These are phyloP conservation scores for Debaryomyces psychrophilus DNA, from an alignment of 1,139 yeast species.

Conservation along the genomic window DNA sequence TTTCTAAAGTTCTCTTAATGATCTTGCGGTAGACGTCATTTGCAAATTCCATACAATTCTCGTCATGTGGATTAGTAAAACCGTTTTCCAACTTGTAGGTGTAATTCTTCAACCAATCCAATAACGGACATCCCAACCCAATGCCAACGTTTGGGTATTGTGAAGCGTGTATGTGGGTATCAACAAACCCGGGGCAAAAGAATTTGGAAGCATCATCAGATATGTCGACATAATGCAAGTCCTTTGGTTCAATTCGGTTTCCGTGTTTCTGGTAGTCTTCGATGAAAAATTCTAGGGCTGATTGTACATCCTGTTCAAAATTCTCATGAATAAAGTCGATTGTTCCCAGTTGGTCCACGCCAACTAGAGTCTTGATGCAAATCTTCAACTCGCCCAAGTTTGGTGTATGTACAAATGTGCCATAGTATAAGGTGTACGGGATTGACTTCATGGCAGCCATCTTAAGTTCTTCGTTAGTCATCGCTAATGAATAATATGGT, in stretches of 20 bases:
- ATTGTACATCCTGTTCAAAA: conserved; percentile 10
- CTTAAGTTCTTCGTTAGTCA: not conserved
- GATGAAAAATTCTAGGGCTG: conserved; percentile 14
- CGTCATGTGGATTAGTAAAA: conserved; percentile 38
- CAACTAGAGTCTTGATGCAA: conserved; percentile 34
- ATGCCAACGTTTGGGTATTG: conserved; percentile 95
- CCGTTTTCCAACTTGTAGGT: conserved; percentile 84
- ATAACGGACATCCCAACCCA: conserved; percentile 79
- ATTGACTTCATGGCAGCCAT: conserved; percentile 21
- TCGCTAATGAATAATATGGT: not conserved
- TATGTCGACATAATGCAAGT: conserved; percentile 32
- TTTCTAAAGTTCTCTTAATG: conserved; percentile 62
- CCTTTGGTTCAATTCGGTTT: conserved; percentile 1
- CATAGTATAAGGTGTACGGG: conserved; percentile 37
- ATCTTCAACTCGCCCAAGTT: conserved; percentile 30
- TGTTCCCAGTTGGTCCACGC: conserved; percentile 33
- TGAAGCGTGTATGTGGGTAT: conserved; percentile 95
- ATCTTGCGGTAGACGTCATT: conserved; percentile 62
- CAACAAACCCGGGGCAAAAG: conserved; percentile 89
- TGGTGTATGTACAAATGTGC: conserved; percentile 45
- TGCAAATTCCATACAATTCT: conserved; percentile 55
- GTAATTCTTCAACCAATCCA: conserved; percentile 85
- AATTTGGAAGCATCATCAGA: conserved; percentile 47
- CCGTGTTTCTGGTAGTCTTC: conserved; percentile 9
- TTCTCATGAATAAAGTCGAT: conserved; percentile 35